Base-by-base conservation (phyloP, 306 rosid species). In the Cicer yamashitae region DNA sequence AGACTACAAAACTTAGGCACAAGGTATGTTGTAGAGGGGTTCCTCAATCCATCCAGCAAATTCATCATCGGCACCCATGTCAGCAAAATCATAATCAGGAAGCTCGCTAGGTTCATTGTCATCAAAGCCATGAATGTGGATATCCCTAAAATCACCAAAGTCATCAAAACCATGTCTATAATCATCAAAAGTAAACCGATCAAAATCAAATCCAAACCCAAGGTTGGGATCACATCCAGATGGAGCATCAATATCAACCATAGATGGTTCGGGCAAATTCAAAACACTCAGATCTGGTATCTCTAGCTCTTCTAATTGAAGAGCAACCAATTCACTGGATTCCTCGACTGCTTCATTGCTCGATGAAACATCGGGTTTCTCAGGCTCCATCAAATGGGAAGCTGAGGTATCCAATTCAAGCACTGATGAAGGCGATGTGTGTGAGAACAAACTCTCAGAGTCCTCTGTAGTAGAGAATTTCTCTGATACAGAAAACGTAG, bases 51-150 rank as follows among this genome's bases (percentile, higher is more conserved):
- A 94, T 57, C 83, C 82, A 40, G 92, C 81, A 71, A 90, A 77
- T 65, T 92, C 96, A 38, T 89, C 96, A 38, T 60, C 66, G 2
- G 64, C 83, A 81, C 87, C 84, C 73, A 93, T 68, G 75, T 91
- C 96, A 2, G 13, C 92, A 38, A 91, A 91, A 75, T 94, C 94
- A 3, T 54, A 86, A 79, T 87, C 88, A 3, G 96, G 98, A 74
- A 91, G 97, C 15, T 77, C 78, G 51, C 87, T 87, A 6, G 90
- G 82, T 13, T 52, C 88, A 48, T 77, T 75, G 7, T 79, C 85
- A 3, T 85, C 88, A 4, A 90, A 63, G 3, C 90, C 97, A 56
- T 40, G 48, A 10, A 88, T 45, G 0, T 84, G 83, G 0, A 83
- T n/a, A 41, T 84, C 91, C 7, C 80, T 88, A 2, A 91, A 10